Base-by-base conservation (phyloP, 1,284 basidiomycete genomes). In the Boletus semigastroideus region DNA sequence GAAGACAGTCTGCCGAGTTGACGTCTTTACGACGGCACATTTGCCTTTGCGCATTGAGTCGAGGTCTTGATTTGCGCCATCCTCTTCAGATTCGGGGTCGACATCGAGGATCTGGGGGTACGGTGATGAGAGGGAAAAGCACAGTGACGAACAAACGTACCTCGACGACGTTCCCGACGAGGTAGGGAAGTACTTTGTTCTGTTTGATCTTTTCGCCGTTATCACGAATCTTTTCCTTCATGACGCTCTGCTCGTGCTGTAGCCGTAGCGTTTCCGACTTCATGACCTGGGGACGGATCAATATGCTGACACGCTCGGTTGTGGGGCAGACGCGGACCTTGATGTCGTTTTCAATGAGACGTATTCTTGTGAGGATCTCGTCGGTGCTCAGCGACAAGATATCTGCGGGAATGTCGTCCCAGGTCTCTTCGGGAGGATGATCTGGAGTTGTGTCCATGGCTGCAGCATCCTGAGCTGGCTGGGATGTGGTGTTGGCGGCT, bases 141-240 rank as follows among this genome's bases (percentile, higher is more conserved):
- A 38, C 7, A 28, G 39, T 39, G 37, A 20, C 30, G 22, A 40
- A 36, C 42, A 17, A 42, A 25, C 71, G 78, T 60, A 93, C 93
- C 81, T 97, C 94, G 28, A 98, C 92, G 20, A 99, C 93, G 65
- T 99, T 98, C 25, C 92, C 94, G 42, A 99, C 97, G 48, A 99
- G 85, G 74, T 98, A 99, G 1, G 97, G 96, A 40, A 99, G 76
- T 19, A 98, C 94, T 74, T 99, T 99, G 77, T 99, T 99, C 83
- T 99, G 96, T 74, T 98, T 98, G 64, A 99, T 94, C 78, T 99
- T 99, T 73, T 98, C 95, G 48, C 88, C 87, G 62, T 98, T 99
- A 70, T 99, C 96, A 54, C 93, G 86, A 70, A 99, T 97, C 81
- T 96, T 97, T 78, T 98, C 95, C 68, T 92, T 88, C 94, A 99